Conservation (phyloP, 768 basidiomycete species). For the Termitomyces sp. region DNA sequence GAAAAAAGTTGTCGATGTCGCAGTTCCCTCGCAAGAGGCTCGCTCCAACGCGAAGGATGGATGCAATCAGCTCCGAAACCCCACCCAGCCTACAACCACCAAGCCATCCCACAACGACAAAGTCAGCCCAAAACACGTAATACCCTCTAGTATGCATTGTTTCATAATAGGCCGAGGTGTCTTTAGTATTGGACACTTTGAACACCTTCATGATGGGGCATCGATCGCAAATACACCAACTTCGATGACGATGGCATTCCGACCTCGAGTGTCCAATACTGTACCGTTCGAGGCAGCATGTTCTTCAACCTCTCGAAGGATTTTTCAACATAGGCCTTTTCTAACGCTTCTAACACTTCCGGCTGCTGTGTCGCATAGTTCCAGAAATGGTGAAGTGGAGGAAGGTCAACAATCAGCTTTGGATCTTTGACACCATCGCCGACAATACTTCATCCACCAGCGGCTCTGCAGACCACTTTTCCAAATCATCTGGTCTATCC, state of each 20-base stretch:
- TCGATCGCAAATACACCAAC: neutral
- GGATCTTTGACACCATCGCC: neutral
- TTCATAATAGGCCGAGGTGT: too few relatives aligned
- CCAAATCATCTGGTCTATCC: neutral
- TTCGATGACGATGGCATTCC: neutral
- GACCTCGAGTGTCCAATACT: neutral
- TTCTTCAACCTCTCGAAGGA: neutral
- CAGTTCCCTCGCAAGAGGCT: conserved; percentile 48
- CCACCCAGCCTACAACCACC: conserved; percentile 46
- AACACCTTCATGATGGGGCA: neutral
- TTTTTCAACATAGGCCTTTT: neutral
- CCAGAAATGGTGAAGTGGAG: neutral
- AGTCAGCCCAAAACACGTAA: too few relatives aligned
- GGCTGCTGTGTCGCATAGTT: neutral
- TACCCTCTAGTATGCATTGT: too few relatives aligned
- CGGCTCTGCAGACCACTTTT: neutral
- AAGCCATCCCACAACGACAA: too few relatives aligned
- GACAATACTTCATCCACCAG: neutral
- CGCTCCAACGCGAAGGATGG: conserved; percentile 46
- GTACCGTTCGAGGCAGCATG: neutral
- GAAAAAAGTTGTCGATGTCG: conserved; percentile 31
- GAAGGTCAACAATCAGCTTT: neutral
- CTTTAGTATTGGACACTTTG: neutral
- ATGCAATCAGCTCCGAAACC: conserved; percentile 46
- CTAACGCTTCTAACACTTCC: neutral